Conservation (phyloP, 305 asterid species). For the Solanum chacoense region DNA sequence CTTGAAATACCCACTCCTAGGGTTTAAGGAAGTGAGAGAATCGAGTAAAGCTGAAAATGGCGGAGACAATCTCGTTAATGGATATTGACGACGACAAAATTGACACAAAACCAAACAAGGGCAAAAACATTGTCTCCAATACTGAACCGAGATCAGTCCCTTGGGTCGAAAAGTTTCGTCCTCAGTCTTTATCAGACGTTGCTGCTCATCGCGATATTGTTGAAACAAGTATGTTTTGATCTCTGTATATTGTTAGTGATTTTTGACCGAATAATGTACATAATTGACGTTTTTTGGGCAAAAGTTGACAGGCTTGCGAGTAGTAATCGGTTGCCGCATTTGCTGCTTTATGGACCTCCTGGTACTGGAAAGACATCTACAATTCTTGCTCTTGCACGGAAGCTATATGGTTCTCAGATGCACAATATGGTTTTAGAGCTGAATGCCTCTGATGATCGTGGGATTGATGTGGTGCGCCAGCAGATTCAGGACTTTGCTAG, state of each 20-base stretch:
- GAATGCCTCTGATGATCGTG: conserved; percentile 96
- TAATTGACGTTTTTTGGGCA: not conserved
- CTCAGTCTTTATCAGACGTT: conserved; percentile 87
- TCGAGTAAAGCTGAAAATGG: conserved; percentile 28
- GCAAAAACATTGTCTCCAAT: conserved; percentile 36
- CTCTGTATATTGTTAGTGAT: not conserved
- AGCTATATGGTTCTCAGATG: conserved; percentile 74
- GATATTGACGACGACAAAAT: conserved; percentile 60
- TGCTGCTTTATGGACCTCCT: conserved; percentile 94
- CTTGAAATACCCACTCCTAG: not conserved
- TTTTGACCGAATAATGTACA: not conserved
- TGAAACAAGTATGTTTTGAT: conserved; percentile 48
- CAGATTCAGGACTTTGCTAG: conserved; percentile 98
- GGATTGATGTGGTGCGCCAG: conserved; percentile 92
- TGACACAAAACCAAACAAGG: conserved; percentile 35
- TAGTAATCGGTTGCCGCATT: conserved; percentile 78
- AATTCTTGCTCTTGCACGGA: conserved; percentile 79
- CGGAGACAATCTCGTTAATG: conserved; percentile 52
- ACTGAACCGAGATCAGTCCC: conserved; percentile 60
- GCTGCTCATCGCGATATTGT: conserved; percentile 95
- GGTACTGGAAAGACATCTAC: conserved; percentile 99
- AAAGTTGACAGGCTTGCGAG: conserved; percentile 87
- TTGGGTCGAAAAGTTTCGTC: conserved; percentile 98
- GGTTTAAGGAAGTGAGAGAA: not conserved
- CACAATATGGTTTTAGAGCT: conserved; percentile 90